Conservation (phyloP, 2,329 filamentous ascomycete genomes). For the Fonsecaea monophora region DNA sequence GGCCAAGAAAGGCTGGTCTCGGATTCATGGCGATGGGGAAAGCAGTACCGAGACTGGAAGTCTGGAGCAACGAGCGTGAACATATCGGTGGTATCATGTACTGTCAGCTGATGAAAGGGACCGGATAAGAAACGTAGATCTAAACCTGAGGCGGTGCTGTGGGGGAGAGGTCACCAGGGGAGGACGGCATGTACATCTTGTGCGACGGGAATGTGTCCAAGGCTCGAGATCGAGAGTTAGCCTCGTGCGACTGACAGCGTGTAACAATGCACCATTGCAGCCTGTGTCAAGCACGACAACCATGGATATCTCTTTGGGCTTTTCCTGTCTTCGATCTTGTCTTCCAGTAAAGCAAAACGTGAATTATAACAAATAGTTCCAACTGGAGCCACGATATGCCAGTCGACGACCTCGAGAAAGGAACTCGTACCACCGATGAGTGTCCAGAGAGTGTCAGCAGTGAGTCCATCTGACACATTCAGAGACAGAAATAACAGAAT, state of each 20-base stretch:
- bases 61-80: neutral
- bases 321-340: neutral
- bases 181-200: neutral
- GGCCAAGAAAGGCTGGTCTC: neutral
- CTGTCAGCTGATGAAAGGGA: neutral
- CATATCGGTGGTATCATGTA: neutral
- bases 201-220: neutral
- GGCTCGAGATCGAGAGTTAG: neutral
- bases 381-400: neutral
- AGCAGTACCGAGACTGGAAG: neutral
- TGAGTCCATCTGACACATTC: neutral
- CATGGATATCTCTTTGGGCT: neutral
- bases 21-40: neutral
- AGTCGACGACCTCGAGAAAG: neutral
- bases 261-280: neutral
- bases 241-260: slow-evolving; percentile 1
- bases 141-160: neutral
- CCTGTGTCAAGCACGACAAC: neutral
- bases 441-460: neutral
- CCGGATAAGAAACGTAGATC: neutral
- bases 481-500: neutral
- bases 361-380: neutral
- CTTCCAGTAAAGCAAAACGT: neutral
- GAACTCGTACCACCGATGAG: neutral
- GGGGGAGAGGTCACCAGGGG: neutral